These are phyloP conservation scores for Rhynchosporium graminicola DNA, from an alignment of 2,329 filamentous ascomycete genomes.

Conservation along the genomic window DNA sequence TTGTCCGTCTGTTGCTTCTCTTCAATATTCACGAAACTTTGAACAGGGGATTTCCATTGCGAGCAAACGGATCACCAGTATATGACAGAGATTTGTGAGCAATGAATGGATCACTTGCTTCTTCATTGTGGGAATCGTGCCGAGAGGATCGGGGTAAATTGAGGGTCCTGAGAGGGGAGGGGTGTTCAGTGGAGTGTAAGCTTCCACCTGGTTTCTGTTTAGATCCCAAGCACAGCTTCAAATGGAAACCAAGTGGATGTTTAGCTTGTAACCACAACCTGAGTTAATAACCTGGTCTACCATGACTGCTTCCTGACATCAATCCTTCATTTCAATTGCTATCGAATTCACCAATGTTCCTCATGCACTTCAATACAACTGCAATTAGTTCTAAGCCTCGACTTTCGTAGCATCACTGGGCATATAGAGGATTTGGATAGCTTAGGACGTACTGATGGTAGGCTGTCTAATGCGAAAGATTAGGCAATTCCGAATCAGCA, in stretches of 20 bases:
- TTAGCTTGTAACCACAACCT: not conserved
- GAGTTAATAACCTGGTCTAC: not conserved
- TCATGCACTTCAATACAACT: not conserved
- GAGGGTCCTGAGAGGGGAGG: not conserved
- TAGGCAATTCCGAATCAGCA: not conserved
- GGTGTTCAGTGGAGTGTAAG: not conserved
- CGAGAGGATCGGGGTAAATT: not conserved
- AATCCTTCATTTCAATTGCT: not conserved
- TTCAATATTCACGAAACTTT: no score
- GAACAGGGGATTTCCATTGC: no score
- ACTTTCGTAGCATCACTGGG: not conserved
- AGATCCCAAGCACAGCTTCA: not conserved
- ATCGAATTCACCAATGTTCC: no score
- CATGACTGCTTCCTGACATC: not conserved
- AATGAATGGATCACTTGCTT: slow-evolving; percentile 2
- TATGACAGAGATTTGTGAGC: not conserved
- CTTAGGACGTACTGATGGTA: not conserved
- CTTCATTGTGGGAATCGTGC: not conserved
- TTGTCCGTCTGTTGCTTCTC: no score
- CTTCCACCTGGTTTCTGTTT: not conserved
- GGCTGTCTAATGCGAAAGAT: not conserved
- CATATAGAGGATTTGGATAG: not conserved
- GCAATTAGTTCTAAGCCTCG: not conserved
- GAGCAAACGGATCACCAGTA: not conserved
- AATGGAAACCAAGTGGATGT: not conserved